Evolutionary conservation across 306 rosid species (phyloP).

Genomic region (Cucumis cinereus): DNA sequence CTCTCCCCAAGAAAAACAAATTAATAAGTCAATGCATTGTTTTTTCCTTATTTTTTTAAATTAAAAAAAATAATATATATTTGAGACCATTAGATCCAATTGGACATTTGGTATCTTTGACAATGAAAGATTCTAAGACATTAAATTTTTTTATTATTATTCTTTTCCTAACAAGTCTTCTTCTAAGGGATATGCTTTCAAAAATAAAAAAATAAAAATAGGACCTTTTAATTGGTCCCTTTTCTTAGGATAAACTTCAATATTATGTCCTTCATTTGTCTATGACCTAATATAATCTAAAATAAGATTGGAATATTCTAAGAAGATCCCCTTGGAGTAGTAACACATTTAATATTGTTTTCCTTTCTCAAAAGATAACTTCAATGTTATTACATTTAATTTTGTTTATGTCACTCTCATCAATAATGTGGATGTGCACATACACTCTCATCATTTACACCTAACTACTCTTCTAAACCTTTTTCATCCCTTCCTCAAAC

Average conservation of each 20-base stretch:
- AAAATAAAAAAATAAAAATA: neutral
- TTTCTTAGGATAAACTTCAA: neutral
- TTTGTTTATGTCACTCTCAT: neutral
- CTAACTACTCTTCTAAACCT: no score
- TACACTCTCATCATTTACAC: neutral
- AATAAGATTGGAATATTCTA: neutral
- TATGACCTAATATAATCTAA: neutral
- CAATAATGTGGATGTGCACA: neutral
- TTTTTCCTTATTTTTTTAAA: neutral
- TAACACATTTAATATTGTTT: neutral
- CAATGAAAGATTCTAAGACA: constrained; percentile 4
- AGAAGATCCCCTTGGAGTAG: neutral
- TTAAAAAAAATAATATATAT: neutral
- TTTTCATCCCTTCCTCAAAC: no score
- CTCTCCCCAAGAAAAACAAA: neutral
- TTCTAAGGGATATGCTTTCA: neutral
- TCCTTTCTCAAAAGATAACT: neutral
- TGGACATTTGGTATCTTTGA: neutral
- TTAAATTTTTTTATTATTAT: neutral
- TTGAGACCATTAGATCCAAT: neutral
- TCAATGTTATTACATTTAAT: neutral
- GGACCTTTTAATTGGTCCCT: neutral
- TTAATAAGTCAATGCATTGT: neutral
- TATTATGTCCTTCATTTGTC: neutral
- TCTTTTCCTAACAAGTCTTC: neutral